phyloP scores from a whole-genome alignment of 768 basidiomycete genomes.

The Hericium coralloides region DNA sequence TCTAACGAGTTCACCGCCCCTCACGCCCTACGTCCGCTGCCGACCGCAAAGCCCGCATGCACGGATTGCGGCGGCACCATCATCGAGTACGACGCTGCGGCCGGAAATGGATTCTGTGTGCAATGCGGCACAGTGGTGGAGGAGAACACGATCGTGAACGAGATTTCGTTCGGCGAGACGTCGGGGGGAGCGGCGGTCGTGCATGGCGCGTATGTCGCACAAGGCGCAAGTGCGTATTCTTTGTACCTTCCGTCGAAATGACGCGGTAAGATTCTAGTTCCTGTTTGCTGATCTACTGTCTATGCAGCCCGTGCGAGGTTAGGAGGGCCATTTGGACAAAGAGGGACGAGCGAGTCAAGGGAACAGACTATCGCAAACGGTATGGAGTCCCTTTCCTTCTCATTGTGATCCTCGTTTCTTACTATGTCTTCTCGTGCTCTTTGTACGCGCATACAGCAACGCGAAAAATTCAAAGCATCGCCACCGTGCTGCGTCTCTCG shows the following conservation, averaged over 20 bases:
- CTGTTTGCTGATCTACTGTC: not conserved
- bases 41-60: slow-evolving; percentile 38
- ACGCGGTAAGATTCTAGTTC: not conserved
- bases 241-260: not conserved
- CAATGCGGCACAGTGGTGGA: slow-evolving; percentile 86
- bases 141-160: slow-evolving; percentile 89
- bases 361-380: slow-evolving; percentile 91
- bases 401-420: not conserved
- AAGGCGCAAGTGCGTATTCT: slow-evolving; percentile 71
- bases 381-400: slow-evolving; percentile 23
- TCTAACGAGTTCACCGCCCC: no score
- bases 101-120: slow-evolving; percentile 80
- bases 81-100: slow-evolving; percentile 78
- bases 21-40: not conserved
- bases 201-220: slow-evolving; percentile 85
- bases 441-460: slow-evolving; percentile 43
- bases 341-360: slow-evolving; percentile 71
- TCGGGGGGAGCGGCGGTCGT: slow-evolving; percentile 90
- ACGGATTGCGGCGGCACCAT: slow-evolving; percentile 75
- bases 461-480: slow-evolving; percentile 76
- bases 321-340: slow-evolving; percentile 74
- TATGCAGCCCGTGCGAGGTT: slow-evolving; percentile 68
- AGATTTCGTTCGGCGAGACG: slow-evolving; percentile 94
- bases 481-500: slow-evolving; percentile 66
- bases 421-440: not conserved